Conservation (phyloP, 2,329 filamentous ascomycete species). For the Neopestalotiopsis sp. region DNA sequence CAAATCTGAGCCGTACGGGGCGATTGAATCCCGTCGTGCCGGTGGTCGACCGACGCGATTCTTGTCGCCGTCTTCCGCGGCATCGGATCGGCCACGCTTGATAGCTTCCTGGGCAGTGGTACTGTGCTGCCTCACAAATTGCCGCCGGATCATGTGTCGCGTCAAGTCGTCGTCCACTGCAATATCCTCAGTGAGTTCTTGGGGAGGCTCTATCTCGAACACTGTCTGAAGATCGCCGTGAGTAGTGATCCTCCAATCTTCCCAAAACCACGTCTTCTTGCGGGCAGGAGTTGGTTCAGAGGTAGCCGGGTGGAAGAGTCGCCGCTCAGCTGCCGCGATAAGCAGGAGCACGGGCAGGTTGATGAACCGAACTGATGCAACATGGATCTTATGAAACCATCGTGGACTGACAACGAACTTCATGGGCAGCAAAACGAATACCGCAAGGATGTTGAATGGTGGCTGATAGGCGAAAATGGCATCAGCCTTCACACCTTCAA, state of each 20-base stretch:
- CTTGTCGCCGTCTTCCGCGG: slow-evolving; percentile 20
- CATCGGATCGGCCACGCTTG: slow-evolving; percentile 17
- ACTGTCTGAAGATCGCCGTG: slow-evolving; percentile 76
- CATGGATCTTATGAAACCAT: slow-evolving; percentile 92
- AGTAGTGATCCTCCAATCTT: slow-evolving; percentile 70
- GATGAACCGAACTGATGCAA: slow-evolving; percentile 73
- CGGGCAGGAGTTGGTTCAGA: slow-evolving; percentile 23
- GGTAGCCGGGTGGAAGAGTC: slow-evolving; percentile 62
- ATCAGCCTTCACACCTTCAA: slow-evolving; percentile 85
- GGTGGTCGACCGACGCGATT: slow-evolving; percentile 33
- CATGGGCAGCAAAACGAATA: slow-evolving; percentile 75
- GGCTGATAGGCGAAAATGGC: slow-evolving; percentile 83
- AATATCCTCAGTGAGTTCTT: slow-evolving; percentile 61
- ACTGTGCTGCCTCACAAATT: slow-evolving; percentile 55
- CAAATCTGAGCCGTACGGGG: slow-evolving; percentile 53
- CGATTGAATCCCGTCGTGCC: slow-evolving; percentile 60
- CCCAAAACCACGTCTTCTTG: slow-evolving; percentile 60
- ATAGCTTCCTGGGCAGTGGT: slow-evolving; percentile 33
- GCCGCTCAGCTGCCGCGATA: slow-evolving; percentile 74
- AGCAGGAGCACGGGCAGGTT: slow-evolving; percentile 77
- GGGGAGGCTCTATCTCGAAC: slow-evolving; percentile 73
- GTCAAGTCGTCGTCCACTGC: slow-evolving; percentile 64
- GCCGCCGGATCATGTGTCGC: slow-evolving; percentile 60
- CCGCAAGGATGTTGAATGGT: slow-evolving; percentile 81
- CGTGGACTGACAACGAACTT: slow-evolving; percentile 79